phyloP scores from a whole-genome alignment of 371 early-diverging fungal genomes.

The Amoeboaphelidium occidentale region DNA sequence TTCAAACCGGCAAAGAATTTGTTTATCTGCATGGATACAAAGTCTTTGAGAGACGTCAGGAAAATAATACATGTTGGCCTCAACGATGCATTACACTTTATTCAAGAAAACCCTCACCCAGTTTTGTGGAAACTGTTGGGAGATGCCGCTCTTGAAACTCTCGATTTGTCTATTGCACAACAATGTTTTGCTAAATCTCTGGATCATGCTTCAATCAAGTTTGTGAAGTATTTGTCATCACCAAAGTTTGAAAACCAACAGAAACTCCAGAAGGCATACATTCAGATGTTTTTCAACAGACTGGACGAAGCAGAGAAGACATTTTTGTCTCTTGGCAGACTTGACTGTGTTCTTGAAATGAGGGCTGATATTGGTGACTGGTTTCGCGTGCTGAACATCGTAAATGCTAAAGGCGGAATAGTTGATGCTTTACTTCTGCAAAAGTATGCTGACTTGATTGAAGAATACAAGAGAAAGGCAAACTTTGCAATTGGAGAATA shows the following conservation, averaged over 20 bases:
- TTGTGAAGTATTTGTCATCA: conserved; percentile 11
- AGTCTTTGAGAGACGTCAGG: conserved; percentile 7
- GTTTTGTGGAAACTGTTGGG: conserved; percentile 23
- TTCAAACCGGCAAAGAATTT: conserved; percentile 12
- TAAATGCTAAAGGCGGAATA: too few species aligned
- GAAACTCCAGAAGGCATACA: conserved; percentile 20
- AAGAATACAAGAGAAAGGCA: neutral
- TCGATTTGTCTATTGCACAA: conserved; percentile 17
- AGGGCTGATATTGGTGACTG: conserved; percentile 22
- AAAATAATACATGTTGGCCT: conserved; percentile 12
- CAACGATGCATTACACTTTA: conserved; percentile 18
- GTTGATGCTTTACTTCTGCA: too few species aligned
- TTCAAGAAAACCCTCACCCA: conserved; percentile 20
- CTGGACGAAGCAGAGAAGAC: conserved; percentile 18
- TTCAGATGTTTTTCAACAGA: conserved; percentile 15
- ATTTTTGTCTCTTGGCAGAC: conserved; percentile 23
- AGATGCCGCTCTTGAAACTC: conserved; percentile 17
- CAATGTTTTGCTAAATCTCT: conserved; percentile 15
- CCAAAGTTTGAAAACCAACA: conserved; percentile 8
- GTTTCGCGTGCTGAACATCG: conserved; percentile 25
- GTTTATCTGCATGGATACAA: conserved; percentile 13
- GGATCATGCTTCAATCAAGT: conserved; percentile 20
- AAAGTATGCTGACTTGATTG: neutral
- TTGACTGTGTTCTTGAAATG: conserved; percentile 24
- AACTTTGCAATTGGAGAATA: conserved; percentile 17